Base-by-base conservation (phyloP, 345 rosid species). In the Arabidopsis suecica region DNA sequence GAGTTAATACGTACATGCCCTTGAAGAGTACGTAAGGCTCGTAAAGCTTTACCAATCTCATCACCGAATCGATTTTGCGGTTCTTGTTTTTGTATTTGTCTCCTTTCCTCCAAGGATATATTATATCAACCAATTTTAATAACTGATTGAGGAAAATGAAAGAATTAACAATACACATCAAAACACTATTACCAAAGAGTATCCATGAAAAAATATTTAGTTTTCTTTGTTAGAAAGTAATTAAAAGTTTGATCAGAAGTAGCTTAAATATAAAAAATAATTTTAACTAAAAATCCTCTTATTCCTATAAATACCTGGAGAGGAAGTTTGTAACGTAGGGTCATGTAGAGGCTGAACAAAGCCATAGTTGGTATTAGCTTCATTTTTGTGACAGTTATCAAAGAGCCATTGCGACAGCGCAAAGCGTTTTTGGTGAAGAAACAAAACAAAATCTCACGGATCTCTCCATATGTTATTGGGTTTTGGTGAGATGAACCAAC, bases 11-110 rank as follows among this genome's bases (percentile, higher is more conserved):
- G 6, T 89, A 93, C 98, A 89, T 73, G 81, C 87, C 97, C 41
- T 70, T 37, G 86, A 91, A 94, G 88, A 89, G 93, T 71, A 89
- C 82, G 72, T 91, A 94, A 13, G 96, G 95, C 72, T 86, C 62
- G 80, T 94, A 94, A 20, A 91, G 87, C 37, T 94, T 88, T 7
- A 83, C 87, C 55, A 94, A 47, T 64, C 88, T 81, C 89, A 91
- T 80, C 25, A 87, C 91, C 23, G 76, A 69, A 0, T 75, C 82
- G 80, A 74, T 16, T 37, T 66, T 75, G 42, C 54, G 72, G 25
- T 59, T 57, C 49, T 56, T 58, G 49, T 71, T 73, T 78, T 23
- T 62, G 56, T 71, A 78, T 23, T 49, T 65, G 33, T 49, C 68
- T 45, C 77, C 81, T 5, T 61, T 64, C 42, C 81, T 49, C 77